Base-by-base conservation (phyloP, 2,329 filamentous ascomycete species). In the Sarocladium kiliense region DNA sequence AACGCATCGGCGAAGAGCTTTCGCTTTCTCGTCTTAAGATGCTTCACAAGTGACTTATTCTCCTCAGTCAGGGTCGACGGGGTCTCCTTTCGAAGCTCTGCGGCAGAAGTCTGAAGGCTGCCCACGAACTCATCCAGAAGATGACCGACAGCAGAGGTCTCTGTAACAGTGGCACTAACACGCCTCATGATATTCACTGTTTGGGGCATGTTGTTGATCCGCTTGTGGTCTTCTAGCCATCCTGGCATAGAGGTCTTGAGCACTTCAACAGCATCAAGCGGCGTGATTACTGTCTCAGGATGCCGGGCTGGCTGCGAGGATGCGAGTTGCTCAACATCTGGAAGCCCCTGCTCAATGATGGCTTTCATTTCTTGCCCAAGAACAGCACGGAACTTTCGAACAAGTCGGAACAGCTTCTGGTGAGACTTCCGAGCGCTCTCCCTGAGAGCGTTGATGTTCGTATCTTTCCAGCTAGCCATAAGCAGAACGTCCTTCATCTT, bases 391-490 rank as follows among this genome's bases (percentile, higher is more conserved):
- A 96, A 99, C 72, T 97, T 97, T 55, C 90, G 82, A 44, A 99
- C 88, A 34, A 96, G 77, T 62, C 89, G 89, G 74, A 96, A 96
- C 2, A 99, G 80, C 70, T 96, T 97, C 64, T 88, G 84, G 66
- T 99, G 94, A 19, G 92, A 97, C 58, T 87, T 87, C 63, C 88
- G 87, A 1, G 94, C 91, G 69, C 93, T 97, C 65, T 97, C 91
- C 61, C 87, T 84, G 16, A 99, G 75, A 1, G 91, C 89, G 49
- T 87, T 87, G 58, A 99, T 95, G 64, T 97, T 99, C 21, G 90
- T 96, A 63, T 99, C 94, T 68, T 96, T 97, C 95, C 95, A 99
- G 69, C 91, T 97, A 7, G 92, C 91, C 63, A 99, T 76, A 54
- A 96, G 84, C 16, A 99, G 81, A n/a, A 97, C 86, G 62, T 97